Percentiles rank a stretch among this genome's conserved stretches.
phyloP scores from a whole-genome alignment of 768 basidiomycete genomes.

The Galerina marginata region DNA sequence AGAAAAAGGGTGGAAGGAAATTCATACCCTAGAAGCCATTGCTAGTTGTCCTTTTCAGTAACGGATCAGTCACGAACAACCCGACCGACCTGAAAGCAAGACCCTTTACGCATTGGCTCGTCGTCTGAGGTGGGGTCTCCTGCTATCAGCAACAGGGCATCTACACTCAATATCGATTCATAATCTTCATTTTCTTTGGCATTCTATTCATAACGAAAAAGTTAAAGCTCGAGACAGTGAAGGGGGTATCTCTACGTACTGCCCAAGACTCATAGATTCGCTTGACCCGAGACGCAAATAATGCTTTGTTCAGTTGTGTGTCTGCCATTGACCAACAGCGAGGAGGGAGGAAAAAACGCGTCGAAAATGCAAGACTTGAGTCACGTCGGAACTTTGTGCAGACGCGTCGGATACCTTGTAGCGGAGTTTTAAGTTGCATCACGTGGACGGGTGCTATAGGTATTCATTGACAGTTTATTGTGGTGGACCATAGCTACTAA shows the following conservation, averaged over 20 bases:
- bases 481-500: not conserved
- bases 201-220: constrained; percentile 44
- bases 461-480: too few species aligned
- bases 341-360: constrained; percentile 31
- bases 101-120: constrained; percentile 88
- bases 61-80: constrained; percentile 2
- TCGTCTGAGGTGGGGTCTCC: constrained; percentile 87
- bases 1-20: constrained; percentile 94
- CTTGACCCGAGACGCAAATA: constrained; percentile 62
- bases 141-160: constrained; percentile 73
- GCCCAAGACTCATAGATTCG: constrained; percentile 67
- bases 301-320: constrained; percentile 66
- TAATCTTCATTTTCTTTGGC: constrained; percentile 75
- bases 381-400: constrained; percentile 17
- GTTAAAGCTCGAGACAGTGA: not conserved
- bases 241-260: constrained; percentile 42
- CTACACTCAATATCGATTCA: constrained; percentile 66
- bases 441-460: not conserved
- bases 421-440: constrained; percentile 33
- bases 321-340: constrained; percentile 56
- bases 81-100: constrained; percentile 82
- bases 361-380: constrained; percentile 18
- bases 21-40: constrained; percentile 96
- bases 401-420: constrained; percentile 26
- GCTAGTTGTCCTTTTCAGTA: constrained; percentile 53